Evolutionary conservation across 148 eudicot species (phyloP).

Genomic region (Vaccinium myrtillus): DNA sequence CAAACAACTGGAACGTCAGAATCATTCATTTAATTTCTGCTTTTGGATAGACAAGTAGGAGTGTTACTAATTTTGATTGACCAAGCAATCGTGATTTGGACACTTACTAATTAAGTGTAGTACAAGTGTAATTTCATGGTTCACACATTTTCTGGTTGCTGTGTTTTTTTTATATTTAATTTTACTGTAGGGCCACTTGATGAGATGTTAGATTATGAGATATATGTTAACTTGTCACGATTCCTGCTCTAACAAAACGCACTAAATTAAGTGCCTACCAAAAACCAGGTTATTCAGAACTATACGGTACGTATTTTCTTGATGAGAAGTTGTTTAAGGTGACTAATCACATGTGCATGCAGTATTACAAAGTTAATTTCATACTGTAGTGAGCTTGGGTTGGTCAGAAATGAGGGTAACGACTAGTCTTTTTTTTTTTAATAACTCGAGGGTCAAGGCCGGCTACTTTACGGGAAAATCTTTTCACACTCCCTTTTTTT

Average conservation of each 20-base stretch:
- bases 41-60: neutral
- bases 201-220: no score
- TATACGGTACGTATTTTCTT: neutral
- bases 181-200: no score
- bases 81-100: neutral
- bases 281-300: neutral
- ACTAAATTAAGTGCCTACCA: neutral
- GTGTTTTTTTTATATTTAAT: neutral
- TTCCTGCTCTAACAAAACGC: neutral
- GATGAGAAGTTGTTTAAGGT: neutral
- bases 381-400: no score
- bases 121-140: neutral
- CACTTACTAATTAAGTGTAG: neutral
- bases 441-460: no score
- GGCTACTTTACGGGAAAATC: no score
- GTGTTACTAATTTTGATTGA: neutral
- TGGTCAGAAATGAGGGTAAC: no score
- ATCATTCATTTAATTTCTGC: no score
- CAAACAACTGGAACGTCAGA: no score
- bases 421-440: no score
- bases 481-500: no score
- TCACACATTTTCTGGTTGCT: neutral
- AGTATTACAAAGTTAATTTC: no score
- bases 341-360: neutral
- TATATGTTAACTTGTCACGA: no score